Base-by-base conservation (phyloP, 108 stramenopile species). In the Pseudonitzschia multistriata region DNA sequence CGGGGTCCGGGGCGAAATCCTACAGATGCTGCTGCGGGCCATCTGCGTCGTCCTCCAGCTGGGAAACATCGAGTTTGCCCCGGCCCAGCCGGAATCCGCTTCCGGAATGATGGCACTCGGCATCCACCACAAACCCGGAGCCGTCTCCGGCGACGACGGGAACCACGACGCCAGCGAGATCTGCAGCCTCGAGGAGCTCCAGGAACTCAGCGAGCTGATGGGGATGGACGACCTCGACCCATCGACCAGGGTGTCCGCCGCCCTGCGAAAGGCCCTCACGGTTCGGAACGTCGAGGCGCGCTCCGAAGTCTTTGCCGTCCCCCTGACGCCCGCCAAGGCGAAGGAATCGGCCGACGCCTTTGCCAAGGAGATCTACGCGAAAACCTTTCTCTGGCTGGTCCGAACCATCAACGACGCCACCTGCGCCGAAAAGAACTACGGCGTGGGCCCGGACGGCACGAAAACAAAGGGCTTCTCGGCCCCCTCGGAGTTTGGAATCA, bases 341-440 rank as follows among this genome's bases (percentile, higher is more conserved):
- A 83, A 80, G 60, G 94, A 96, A 60, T 91, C 91, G 5, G 76
- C 93, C 39, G 96, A 99, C 82, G 97, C 97, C 11, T 83, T 99
- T 67, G 96, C 96, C 21, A 99, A 99, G 83, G 96, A 93, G 39
- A 86, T 99, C 65, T 99, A 99, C 78, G 84, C 94, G 22, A 84
- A 86, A 66, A 78, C 92, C 0, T 99, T 99, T 72, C 85, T 94
- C 55, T 96, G 92, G 81, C 71, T 98, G 49, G 98, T 99, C 40
- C 73, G 76, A 30, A 91, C 89, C 61, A 93, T 98, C 67, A 99
- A 99, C 77, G 91, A 85, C 67, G 80, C 86, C 36, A 97, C 95
- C 52, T 49, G 91, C 81, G 77, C 89, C 60, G 74, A 83, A 70
- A 67, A 73, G 62, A 74, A 79, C 71, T 82, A 84, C 70, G 27